phyloP scores from a whole-genome alignment of 306 rosid species.

The Dalbergia oliveri region DNA sequence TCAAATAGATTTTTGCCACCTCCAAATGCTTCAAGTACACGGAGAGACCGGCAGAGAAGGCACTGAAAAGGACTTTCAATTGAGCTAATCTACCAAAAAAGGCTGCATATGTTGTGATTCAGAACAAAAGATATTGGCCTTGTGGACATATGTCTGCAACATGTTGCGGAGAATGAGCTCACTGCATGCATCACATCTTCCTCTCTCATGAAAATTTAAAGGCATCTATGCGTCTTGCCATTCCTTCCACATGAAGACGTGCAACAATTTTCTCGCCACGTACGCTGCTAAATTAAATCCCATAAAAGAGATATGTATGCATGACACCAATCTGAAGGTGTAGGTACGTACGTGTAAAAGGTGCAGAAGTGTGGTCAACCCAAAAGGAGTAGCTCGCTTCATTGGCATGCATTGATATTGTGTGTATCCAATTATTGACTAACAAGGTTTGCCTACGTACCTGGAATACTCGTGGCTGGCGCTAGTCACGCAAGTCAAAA shows the following conservation, averaged over 20 bases:
- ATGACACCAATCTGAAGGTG: neutral
- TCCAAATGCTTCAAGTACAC: neutral
- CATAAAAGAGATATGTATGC: too few relatives aligned
- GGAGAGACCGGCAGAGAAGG: slow-evolving; percentile 5
- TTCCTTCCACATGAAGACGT: too few relatives aligned
- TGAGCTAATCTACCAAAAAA: slow-evolving; percentile 38
- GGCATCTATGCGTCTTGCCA: too few relatives aligned
- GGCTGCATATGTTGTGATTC: slow-evolving; percentile 39
- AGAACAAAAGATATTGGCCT: neutral
- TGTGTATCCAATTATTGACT: neutral
- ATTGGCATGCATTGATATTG: too few relatives aligned
- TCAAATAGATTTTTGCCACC: slow-evolving; percentile 12
- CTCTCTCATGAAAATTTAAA: neutral
- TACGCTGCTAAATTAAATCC: too few relatives aligned
- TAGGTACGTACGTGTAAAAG: neutral
- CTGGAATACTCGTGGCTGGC: slow-evolving; percentile 29
- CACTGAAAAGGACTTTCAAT: slow-evolving; percentile 45
- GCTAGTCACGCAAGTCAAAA: slow-evolving; percentile 42
- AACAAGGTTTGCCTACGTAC: neutral
- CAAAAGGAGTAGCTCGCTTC: neutral
- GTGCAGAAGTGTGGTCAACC: neutral
- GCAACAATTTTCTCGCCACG: too few relatives aligned
- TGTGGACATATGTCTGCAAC: slow-evolving; percentile 29
- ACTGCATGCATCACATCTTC: neutral
- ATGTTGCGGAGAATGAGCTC: slow-evolving; percentile 17